Conservation (phyloP, 1,139 yeast species). For the Pichia sp. region DNA sequence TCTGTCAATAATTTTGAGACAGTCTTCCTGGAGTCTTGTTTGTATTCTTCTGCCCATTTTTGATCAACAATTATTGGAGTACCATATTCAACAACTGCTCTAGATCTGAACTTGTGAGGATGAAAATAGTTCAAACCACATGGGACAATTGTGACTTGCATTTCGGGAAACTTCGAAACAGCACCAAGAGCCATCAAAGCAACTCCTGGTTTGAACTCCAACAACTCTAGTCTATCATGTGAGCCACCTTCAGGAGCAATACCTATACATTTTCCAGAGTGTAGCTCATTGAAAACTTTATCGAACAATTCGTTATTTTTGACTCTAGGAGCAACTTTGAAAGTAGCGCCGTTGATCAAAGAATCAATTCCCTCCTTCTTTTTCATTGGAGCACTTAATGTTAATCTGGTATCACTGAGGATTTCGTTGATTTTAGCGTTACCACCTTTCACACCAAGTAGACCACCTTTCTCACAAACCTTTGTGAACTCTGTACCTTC, state of each 20-base stretch:
- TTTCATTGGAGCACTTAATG: slow-evolving; percentile 43
- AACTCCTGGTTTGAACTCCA: slow-evolving; percentile 74
- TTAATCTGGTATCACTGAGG: slow-evolving; percentile 45
- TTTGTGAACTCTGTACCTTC: slow-evolving; percentile 41
- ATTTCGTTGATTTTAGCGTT: slow-evolving; percentile 48
- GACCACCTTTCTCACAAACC: slow-evolving; percentile 43
- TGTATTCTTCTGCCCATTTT: slow-evolving; percentile 47
- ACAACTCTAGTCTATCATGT: slow-evolving; percentile 67
- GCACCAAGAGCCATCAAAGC: slow-evolving; percentile 80
- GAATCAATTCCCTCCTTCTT: slow-evolving; percentile 32
- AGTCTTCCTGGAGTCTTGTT: slow-evolving; percentile 47
- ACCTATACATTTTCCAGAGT: slow-evolving; percentile 51
- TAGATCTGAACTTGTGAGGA: slow-evolving; percentile 66
- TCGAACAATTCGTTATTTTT: slow-evolving; percentile 56
- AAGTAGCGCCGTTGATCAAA: slow-evolving; percentile 42
- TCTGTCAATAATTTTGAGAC: slow-evolving; percentile 49
- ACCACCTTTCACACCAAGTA: slow-evolving; percentile 56
- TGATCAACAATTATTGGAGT: slow-evolving; percentile 53
- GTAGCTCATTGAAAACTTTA: slow-evolving; percentile 55
- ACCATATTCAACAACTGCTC: slow-evolving; percentile 74
- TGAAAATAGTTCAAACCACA: slow-evolving; percentile 75
- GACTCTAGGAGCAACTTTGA: slow-evolving; percentile 54
- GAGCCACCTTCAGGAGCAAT: slow-evolving; percentile 80
- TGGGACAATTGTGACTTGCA: slow-evolving; percentile 57
- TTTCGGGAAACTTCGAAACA: slow-evolving; percentile 47